These are phyloP conservation scores for Apiotrichum porosum DNA, from an alignment of 1,284 basidiomycete genomes.

Conservation along the genomic window DNA sequence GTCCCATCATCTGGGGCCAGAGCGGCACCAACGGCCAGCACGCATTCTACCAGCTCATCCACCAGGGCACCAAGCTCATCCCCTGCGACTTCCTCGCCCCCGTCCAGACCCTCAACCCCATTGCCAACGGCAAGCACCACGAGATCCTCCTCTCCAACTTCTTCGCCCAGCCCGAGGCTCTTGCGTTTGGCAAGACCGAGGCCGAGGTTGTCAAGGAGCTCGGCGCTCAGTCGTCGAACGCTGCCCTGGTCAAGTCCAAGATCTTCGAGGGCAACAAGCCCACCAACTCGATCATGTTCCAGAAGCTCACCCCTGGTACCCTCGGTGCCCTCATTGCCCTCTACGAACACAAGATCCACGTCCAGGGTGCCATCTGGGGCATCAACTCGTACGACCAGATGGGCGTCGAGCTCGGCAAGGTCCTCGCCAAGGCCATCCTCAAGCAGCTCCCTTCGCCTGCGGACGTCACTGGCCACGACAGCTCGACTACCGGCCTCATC, in stretches of 20 bases:
- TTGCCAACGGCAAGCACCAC: slow-evolving; percentile 83
- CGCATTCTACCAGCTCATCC: slow-evolving; percentile 97
- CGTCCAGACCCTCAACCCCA: slow-evolving; percentile 87
- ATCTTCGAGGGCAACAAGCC: slow-evolving; percentile 97
- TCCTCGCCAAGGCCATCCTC: slow-evolving; percentile 88
- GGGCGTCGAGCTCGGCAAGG: slow-evolving; percentile 94
- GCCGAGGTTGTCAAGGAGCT: slow-evolving; percentile 79
- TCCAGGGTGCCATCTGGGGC: slow-evolving; percentile 93
- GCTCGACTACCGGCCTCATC: slow-evolving; percentile 89
- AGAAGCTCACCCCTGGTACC: slow-evolving; percentile 80
- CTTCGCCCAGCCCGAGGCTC: slow-evolving; percentile 94
- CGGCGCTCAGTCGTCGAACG: slow-evolving; percentile 65
- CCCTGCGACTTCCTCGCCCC: slow-evolving; percentile 93
- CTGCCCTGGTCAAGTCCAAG: slow-evolving; percentile 89
- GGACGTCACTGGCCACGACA: slow-evolving; percentile 86
- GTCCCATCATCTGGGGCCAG: slow-evolving; percentile 98
- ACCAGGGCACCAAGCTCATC: slow-evolving; percentile 90
- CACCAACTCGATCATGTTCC: slow-evolving; percentile 95
- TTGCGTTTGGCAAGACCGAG: slow-evolving; percentile 97
- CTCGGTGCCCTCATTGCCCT: slow-evolving; percentile 59
- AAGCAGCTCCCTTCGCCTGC: slow-evolving; percentile 74
- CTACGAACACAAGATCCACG: slow-evolving; percentile 95
- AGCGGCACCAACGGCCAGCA: slow-evolving; percentile 98
- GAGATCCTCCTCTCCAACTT: slow-evolving; percentile 96
- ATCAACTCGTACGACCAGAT: slow-evolving; percentile 84